Evolutionary conservation across 768 basidiomycete species (phyloP), one percentile per base, ranked within the genome.

Genomic region (Floccularia luteovirens): DNA sequence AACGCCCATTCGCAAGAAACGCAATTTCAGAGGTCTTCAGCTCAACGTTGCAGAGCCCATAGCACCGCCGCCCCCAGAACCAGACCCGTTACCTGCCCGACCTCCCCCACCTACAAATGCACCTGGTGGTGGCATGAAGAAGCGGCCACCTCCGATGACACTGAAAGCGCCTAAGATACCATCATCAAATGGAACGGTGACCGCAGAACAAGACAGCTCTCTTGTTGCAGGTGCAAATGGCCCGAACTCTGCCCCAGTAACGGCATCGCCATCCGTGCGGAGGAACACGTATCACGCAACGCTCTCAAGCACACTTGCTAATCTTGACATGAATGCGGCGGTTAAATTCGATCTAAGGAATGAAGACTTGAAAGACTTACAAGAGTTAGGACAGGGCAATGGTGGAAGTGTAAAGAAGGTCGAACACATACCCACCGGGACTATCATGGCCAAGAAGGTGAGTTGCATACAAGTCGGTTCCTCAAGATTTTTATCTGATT

Each of bases 381-480:
- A 78, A 39, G 96, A 99, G 60, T 72, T 99, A 2, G 96, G 96
- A 3, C 82, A 89, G 48, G 96, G 96, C 3, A 98, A 98, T 54
- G 93, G 96, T 1, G 96, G 96, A 39, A 96, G 93, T 40, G 96
- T 99, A 35, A 92, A 92, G 62, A 89, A 87, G 63, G 93, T 96
- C 13, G 81, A 93, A 60, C 96, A 99, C 56, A 70, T 77, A 11
- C 91, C 91, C 10, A 90, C 91, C 23, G 82, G 83, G 27, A 90
- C 81, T 12, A 75, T 91, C 51, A 98, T 99, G 94, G 96, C 96
- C 3, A 93, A 96, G 69, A 99, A 99, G 79, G 96, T 84, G 53
- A 42, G 81, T 60, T 24, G 6, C 16, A 25, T 40, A 21, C 23
- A 31, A 24, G 19, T 5, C 14, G 7, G 16, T 7, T 39, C 22